Percentiles rank a stretch among this genome's conserved stretches.
Evolutionary conservation across 164 flowering plant genomes (phyloP).

Genomic region (Magnolia officinalis): DNA sequence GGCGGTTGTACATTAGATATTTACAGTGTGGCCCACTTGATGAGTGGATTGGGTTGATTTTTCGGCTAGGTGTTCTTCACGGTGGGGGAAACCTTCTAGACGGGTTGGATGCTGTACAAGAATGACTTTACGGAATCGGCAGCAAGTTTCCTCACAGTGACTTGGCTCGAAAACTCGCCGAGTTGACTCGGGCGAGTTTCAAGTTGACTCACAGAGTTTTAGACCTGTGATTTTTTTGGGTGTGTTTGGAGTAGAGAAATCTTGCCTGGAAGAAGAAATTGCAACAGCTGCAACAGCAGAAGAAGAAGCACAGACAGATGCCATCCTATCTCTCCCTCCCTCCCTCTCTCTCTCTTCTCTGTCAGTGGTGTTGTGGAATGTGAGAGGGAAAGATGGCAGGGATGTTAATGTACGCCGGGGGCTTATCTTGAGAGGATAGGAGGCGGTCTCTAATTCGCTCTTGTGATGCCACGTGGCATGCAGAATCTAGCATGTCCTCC

Average conservation of each 20-base stretch:
- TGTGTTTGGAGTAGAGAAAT: neutral
- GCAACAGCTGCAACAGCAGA: conserved; percentile 72
- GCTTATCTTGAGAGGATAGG: conserved; percentile 73
- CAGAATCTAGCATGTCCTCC: conserved; percentile 36
- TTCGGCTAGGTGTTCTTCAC: too few relatives aligned
- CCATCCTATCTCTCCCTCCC: conserved; percentile 38
- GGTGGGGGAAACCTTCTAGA: too few relatives aligned
- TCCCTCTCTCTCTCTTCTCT: neutral
- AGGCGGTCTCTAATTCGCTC: conserved; percentile 39
- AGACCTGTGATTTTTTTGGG: neutral
- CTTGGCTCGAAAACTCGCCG: too few relatives aligned
- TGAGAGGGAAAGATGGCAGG: neutral
- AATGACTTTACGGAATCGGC: too few relatives aligned
- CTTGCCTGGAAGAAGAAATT: conserved; percentile 74
- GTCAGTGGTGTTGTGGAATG: conserved; percentile 5
- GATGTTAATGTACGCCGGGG: conserved; percentile 23
- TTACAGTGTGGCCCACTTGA: too few relatives aligned
- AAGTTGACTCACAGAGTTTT: too few relatives aligned
- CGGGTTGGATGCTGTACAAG: too few relatives aligned
- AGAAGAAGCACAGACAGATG: conserved; percentile 72
- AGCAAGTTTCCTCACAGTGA: too few relatives aligned
- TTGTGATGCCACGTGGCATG: conserved; percentile 48
- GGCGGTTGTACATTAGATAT: too few relatives aligned
- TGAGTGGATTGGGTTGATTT: too few relatives aligned
- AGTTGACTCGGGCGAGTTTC: too few relatives aligned